Conservation (phyloP, 2,329 filamentous ascomycete species). For the Orbilia brochopaga region DNA sequence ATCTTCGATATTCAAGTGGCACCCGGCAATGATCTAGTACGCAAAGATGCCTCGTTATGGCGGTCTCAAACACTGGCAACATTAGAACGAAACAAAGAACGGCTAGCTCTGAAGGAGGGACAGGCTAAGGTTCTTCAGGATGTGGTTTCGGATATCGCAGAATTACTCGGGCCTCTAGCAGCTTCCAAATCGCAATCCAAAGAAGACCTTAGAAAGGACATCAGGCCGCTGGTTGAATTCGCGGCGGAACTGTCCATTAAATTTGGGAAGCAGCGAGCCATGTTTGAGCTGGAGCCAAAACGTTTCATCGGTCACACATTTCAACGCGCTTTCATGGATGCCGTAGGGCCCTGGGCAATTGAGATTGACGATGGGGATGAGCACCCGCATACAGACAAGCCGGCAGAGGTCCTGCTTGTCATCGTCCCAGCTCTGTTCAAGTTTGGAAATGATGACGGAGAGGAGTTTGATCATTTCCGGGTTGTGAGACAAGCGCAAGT, state of each 20-base stretch:
- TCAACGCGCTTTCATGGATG: slow-evolving; percentile 27
- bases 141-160: slow-evolving; percentile 23
- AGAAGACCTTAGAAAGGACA: slow-evolving; percentile 23
- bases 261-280: slow-evolving; percentile 42
- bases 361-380: slow-evolving; percentile 29
- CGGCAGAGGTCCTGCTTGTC: slow-evolving; percentile 31
- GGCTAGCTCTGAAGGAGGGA: slow-evolving; percentile 21
- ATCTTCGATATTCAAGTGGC: slow-evolving; percentile 32
- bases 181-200: slow-evolving; percentile 15
- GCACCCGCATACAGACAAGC: slow-evolving; percentile 4
- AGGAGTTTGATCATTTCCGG: slow-evolving; percentile 34
- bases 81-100: slow-evolving; percentile 29
- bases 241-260: slow-evolving; percentile 32
- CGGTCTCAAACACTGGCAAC: slow-evolving; percentile 43
- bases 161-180: slow-evolving; percentile 25
- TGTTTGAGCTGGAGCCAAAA: slow-evolving; percentile 47
- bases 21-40: slow-evolving; percentile 26
- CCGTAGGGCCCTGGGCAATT: slow-evolving; percentile 26
- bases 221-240: slow-evolving; percentile 19
- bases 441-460: slow-evolving; percentile 49
- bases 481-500: slow-evolving; percentile 35
- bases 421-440: slow-evolving; percentile 43
- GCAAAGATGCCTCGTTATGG: slow-evolving; percentile 46
- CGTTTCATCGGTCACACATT: slow-evolving; percentile 28
- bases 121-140: slow-evolving; percentile 16